phyloP scores from a whole-genome alignment of 352 stramenopile genomes.

The Phytophthora megakarya region DNA sequence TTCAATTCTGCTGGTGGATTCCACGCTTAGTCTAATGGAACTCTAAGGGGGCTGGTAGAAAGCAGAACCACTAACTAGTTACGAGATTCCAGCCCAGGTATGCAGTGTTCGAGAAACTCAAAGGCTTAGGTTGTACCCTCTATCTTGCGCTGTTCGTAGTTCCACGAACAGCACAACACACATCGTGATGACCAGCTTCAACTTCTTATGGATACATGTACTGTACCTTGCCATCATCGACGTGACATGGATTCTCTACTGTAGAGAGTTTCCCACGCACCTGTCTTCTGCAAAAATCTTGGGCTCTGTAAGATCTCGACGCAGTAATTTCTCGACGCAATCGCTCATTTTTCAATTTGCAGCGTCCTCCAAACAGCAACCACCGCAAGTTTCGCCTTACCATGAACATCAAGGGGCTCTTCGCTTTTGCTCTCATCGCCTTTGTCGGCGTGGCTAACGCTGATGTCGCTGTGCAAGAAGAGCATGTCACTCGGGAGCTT shows the following conservation, averaged over 20 bases:
- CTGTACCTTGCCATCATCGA: neutral
- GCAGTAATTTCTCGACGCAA: neutral
- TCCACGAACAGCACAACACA: too few species aligned
- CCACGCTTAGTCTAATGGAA: too few species aligned
- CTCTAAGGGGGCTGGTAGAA: too few species aligned
- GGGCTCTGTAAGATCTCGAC: constrained; percentile 2
- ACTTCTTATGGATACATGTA: neutral
- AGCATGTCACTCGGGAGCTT: constrained; percentile 19
- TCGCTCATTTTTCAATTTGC: constrained; percentile 24
- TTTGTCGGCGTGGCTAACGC: constrained; percentile 23
- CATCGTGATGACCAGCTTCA: constrained; percentile 9
- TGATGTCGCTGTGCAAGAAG: constrained; percentile 14
- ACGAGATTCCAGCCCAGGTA: too few species aligned
- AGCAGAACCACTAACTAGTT: too few species aligned
- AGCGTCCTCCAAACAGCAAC: neutral
- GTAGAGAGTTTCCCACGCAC: neutral
- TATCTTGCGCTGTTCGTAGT: constrained; percentile 6
- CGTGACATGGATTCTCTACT: neutral
- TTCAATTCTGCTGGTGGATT: too few species aligned
- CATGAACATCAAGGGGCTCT: constrained; percentile 29
- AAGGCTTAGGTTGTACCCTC: neutral
- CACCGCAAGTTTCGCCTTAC: neutral
- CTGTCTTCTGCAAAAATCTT: constrained; percentile 9
- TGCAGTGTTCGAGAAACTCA: neutral
- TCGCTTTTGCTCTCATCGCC: constrained; percentile 19